Evolutionary conservation across 495 filamentous ascomycete genomes (phyloP), one percentile per base, ranked within the genome.

Genomic region (Amorphotheca resinae): DNA sequence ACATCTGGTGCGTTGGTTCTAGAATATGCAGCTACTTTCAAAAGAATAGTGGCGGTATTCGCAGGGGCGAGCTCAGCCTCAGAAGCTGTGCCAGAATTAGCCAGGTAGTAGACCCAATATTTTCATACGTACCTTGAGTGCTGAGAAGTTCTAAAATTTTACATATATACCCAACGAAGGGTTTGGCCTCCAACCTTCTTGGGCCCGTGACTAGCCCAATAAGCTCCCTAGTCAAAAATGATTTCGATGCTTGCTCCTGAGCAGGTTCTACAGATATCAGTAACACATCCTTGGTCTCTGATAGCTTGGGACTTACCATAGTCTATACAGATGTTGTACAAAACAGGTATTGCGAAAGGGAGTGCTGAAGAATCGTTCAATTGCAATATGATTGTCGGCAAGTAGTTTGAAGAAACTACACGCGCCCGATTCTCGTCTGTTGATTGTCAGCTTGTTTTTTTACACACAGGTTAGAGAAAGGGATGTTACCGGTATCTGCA

Each of bases 311-410:
- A 31, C 63, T 58, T 62, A 87, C 84, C 77, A 57, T 74, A 84
- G 51, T 87, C 83, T 43, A 83, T 67, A 51, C 77, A 77, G 42
- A 85, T 70, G 48, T 91, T 91, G 56, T 72, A 79, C 15, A 87
- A 59, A 33, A 85, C 82, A 41, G 77, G 73, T 37, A 84, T 67
- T 12, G 72, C 72, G 32, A 86, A 68, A 22, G 69, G 57, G 9
- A 77, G 47, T 4, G 72, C 57, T 2, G 74, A 65, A 1, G 70
- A 57, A 18, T 69, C 59, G 15, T 66, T 56, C 21, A 81, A 56
- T 37, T 68, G 57, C 16, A 60, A 51, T 35, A 88, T 64, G 26
- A 83, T 65, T 11, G 61, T 60, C n/a, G 59, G 54, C 16, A 83
- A 64, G 44, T 72, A 68, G 20, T 73, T 70, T 26, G 68, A 69